phyloP scores from a whole-genome alignment of 2,329 filamentous ascomycete species.

The Diplocarpon rosae region DNA sequence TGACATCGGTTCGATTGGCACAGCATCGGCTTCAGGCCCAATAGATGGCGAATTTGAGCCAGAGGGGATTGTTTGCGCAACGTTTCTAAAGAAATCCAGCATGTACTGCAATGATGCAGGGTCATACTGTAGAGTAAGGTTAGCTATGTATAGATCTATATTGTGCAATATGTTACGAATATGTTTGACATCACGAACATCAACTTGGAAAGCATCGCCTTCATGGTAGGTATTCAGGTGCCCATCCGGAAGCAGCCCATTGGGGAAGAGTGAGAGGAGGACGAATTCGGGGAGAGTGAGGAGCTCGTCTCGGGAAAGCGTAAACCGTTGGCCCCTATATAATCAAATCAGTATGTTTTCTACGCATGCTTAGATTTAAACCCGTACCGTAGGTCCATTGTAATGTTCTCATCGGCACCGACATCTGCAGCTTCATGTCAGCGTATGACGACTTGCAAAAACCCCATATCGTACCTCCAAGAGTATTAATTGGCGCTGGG shows the following conservation, averaged over 20 bases:
- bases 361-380: not conserved
- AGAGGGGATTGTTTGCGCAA: constrained; percentile 88
- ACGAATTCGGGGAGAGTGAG: constrained; percentile 96
- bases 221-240: constrained; percentile 91
- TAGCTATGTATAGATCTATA: constrained; percentile 33
- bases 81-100: constrained; percentile 94
- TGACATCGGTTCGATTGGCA: constrained; percentile 63
- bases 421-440: constrained; percentile 44
- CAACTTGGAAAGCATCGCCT: constrained; percentile 89
- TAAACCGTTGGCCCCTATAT: constrained; percentile 78
- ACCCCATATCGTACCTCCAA: constrained; percentile 56
- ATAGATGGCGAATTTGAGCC: constrained; percentile 55
- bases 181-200: constrained; percentile 56
- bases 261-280: constrained; percentile 91
- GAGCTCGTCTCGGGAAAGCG: constrained; percentile 87
- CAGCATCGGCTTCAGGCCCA: constrained; percentile 52
- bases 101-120: constrained; percentile 95
- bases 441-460: constrained; percentile 1
- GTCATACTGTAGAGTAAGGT: constrained; percentile 64
- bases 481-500: constrained; percentile 71
- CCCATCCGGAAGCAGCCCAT: constrained; percentile 93
- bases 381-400: constrained; percentile 79
- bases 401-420: constrained; percentile 85
- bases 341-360: constrained; percentile 22
- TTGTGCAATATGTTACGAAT: constrained; percentile 26